phyloP scores from a whole-genome alignment of 2,329 filamentous ascomycete genomes.

The Aaosphaeria pasadenensis region DNA sequence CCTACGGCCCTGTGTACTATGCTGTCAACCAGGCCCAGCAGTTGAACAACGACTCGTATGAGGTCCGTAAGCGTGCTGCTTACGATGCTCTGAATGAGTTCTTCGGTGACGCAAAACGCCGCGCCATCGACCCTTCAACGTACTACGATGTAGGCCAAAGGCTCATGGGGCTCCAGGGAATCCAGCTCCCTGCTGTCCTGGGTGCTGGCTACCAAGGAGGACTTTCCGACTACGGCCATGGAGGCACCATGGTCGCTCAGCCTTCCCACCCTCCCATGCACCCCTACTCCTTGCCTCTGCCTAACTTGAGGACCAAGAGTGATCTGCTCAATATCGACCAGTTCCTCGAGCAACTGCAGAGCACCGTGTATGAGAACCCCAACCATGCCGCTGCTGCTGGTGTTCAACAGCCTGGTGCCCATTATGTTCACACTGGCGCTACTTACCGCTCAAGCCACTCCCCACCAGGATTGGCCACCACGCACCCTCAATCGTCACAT shows the following conservation, averaged over 20 bases:
- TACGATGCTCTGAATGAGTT: conserved; percentile 90
- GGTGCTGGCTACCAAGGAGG: conserved; percentile 32
- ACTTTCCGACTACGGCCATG: conserved; percentile 53
- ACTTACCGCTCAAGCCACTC: conserved; percentile 58
- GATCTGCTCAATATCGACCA: conserved; percentile 93
- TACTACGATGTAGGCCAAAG: conserved; percentile 90
- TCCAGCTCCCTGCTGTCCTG: conserved; percentile 48
- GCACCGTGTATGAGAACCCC: conserved; percentile 91
- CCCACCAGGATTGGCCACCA: conserved; percentile 43
- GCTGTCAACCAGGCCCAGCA: conserved; percentile 66
- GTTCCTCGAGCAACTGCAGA: conserved; percentile 93
- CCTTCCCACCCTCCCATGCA: conserved; percentile 64
- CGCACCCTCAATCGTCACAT: conserved; percentile 53
- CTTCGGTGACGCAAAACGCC: conserved; percentile 88
- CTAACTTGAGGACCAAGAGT: conserved; percentile 89
- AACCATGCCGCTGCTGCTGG: conserved; percentile 76
- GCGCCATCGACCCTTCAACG: conserved; percentile 83
- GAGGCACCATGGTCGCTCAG: conserved; percentile 53
- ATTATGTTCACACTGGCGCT: conserved; percentile 57
- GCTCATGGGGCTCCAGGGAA: conserved; percentile 74
- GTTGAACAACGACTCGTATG: conserved; percentile 64
- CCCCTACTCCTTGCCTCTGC: conserved; percentile 79
- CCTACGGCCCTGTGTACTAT: conserved; percentile 74
- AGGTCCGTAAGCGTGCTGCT: conserved; percentile 73
- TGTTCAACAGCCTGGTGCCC: conserved; percentile 69